Conservation (phyloP, 1,139 yeast species). For the Yamadazyma membranifaciens region DNA sequence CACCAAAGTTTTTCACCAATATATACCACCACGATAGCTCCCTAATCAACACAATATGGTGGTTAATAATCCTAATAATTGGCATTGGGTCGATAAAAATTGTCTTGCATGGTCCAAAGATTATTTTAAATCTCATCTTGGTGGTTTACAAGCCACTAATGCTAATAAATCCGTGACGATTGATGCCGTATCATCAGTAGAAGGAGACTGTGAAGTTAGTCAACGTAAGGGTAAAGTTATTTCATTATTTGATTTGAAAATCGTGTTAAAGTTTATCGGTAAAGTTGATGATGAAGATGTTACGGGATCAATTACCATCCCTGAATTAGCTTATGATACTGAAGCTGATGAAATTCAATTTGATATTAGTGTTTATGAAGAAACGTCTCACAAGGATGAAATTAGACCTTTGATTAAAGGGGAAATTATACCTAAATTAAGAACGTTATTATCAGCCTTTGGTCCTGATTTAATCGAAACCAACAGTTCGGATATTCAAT, state of each 20-base stretch:
- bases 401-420: slow-evolving; percentile 54
- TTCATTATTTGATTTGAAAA: slow-evolving; percentile 77
- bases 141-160: slow-evolving; percentile 45
- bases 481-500: slow-evolving; percentile 87
- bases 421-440: slow-evolving; percentile 66
- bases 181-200: slow-evolving; percentile 62
- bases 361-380: slow-evolving; percentile 66
- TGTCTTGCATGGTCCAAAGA: slow-evolving; percentile 87
- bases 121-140: slow-evolving; percentile 64
- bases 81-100: slow-evolving; percentile 99
- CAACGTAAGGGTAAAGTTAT: slow-evolving; percentile 97
- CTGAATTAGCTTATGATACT: slow-evolving; percentile 95
- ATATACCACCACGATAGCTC: no score
- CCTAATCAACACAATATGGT: slow-evolving; percentile 44
- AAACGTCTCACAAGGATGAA: slow-evolving; percentile 51
- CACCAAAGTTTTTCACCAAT: no score
- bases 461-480: slow-evolving; percentile 73
- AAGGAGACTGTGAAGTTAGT: slow-evolving; percentile 95
- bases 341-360: slow-evolving; percentile 84
- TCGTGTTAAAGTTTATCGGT: slow-evolving; percentile 64
- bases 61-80: slow-evolving; percentile 50
- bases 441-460: slow-evolving; percentile 58
- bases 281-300: slow-evolving; percentile 32
- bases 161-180: slow-evolving; percentile 43
- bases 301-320: slow-evolving; percentile 74